Evolutionary conservation across 228 moss, liverwort and hornwort species (phyloP).

Genomic region (Sphagnum fallax): DNA sequence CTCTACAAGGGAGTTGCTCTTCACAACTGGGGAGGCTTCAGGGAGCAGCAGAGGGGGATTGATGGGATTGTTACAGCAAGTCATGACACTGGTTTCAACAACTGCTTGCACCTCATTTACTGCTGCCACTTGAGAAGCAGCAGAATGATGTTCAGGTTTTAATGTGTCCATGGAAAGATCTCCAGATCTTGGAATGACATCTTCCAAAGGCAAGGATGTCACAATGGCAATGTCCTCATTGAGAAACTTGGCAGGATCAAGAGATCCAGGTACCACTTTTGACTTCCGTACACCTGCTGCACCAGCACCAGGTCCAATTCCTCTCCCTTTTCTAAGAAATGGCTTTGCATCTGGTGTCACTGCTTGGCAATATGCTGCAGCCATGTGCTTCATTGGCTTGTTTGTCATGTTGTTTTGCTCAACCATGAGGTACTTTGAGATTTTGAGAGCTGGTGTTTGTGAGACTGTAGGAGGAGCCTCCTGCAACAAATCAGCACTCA

Average conservation of each 20-base stretch:
- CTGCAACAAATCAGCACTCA: conserved; percentile 22
- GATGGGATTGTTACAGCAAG: conserved; percentile 12
- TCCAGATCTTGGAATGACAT: neutral
- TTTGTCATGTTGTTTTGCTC: conserved; percentile 23
- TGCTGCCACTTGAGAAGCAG: neutral
- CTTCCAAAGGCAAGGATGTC: too few species aligned
- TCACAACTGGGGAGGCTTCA: neutral
- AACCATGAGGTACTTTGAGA: conserved; percentile 24
- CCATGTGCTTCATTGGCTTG: conserved; percentile 26
- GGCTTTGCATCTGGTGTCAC: conserved; percentile 67
- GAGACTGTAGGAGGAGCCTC: conserved; percentile 30
- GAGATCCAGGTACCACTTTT: conserved; percentile 51
- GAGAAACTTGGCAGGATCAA: conserved; percentile 11
- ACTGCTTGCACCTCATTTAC: conserved; percentile 23
- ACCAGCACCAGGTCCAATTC: conserved; percentile 88
- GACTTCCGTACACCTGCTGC: conserved; percentile 53
- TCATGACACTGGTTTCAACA: conserved; percentile 17
- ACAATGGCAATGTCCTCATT: conserved; percentile 24
- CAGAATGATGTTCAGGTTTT: too few species aligned
- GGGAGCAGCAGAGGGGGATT: conserved; percentile 11
- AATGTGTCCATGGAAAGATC: conserved; percentile 11
- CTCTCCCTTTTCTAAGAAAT: conserved; percentile 87
- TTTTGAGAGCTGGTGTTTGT: conserved; percentile 14
- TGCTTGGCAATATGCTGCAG: conserved; percentile 22
- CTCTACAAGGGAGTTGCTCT: neutral